A percentile compares a stretch with the other conserved stretches of the same genome.
These are phyloP conservation scores for Cunninghamia lanceolata DNA, from an alignment of 75 land plant species.

Conservation along the genomic window DNA sequence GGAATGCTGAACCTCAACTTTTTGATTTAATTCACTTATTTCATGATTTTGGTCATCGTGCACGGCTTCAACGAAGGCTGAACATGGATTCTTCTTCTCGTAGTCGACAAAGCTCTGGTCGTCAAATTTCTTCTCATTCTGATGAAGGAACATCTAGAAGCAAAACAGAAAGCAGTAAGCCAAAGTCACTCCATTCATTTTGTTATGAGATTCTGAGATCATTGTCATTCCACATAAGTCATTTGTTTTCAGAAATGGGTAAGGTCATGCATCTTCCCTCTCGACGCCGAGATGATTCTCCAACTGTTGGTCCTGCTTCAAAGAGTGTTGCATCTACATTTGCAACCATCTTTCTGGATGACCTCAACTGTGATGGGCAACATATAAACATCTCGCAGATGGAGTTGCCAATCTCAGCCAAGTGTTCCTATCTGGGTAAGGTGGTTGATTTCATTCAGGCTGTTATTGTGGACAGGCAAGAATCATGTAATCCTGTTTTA, in stretches of 20 bases:
- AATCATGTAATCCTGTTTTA: slow-evolving; percentile 83
- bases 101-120: slow-evolving; percentile 22
- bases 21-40: slow-evolving; percentile 65
- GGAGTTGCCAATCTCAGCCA: slow-evolving; percentile 69
- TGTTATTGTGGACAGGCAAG: slow-evolving; percentile 74
- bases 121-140: slow-evolving; percentile 26
- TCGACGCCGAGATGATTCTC: slow-evolving; percentile 82
- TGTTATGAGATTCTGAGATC: slow-evolving; percentile 87
- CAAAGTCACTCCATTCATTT: slow-evolving; percentile 70
- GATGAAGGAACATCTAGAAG: slow-evolving; percentile 31
- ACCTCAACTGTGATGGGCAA: slow-evolving; percentile 78
- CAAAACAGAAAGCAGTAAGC: slow-evolving; percentile 51
- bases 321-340: slow-evolving; percentile 72
- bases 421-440: slow-evolving; percentile 94
- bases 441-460: slow-evolving; percentile 83
- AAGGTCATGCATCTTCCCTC: slow-evolving; percentile 86
- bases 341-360: slow-evolving; percentile 63
- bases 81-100: slow-evolving; percentile 41
- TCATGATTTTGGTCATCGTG: slow-evolving; percentile 66
- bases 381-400: slow-evolving; percentile 38
- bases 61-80: slow-evolving; percentile 44
- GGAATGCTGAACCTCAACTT: slow-evolving; percentile 75
- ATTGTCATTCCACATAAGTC: slow-evolving; percentile 69
- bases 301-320: slow-evolving; percentile 59
- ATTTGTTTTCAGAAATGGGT: slow-evolving; percentile 90